Base-by-base conservation (phyloP, 768 basidiomycete species). In the Mrakia gelida region DNA sequence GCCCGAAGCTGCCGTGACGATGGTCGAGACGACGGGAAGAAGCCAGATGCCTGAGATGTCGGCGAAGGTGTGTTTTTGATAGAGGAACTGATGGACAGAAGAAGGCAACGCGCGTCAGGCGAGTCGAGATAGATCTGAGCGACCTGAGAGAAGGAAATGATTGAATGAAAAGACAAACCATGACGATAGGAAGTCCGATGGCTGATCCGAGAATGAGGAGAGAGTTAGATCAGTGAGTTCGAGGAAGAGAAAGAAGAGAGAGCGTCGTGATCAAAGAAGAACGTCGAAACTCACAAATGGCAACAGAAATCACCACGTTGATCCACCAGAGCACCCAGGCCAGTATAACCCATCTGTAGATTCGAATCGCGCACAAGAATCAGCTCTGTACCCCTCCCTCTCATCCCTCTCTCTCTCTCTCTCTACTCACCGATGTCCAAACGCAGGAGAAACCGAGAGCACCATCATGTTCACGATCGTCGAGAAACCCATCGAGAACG, bases 11-110 rank as follows among this genome's bases (percentile, higher is more conserved):
- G 91, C 87, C 1, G 88, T 89, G 81, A 93, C 92, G 67, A 91
- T 88, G 26, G 91, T 86, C 0, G 92, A 89, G 5, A 93, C 90
- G 18, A 92, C 88, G 0, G 92, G 92, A 45, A 93, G 89, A 11
- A 92, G 85, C 92, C 92, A 93, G 32, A 86, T 83, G 32, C 90
- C 84, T 0, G 89, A 89, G 87, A 92, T 88, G 2, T 84, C 82
- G 62, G 87, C 85, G 7, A 90, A 68, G 0, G 88, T 84, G 81
- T 92, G 90, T 9, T 85, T 84, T 28, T 92, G 90, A 26, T 88
- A 81, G 59, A 86, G 82, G 84, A 88, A 83, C 89, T 41, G 49
- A 59, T 32, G 38, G 41, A 43, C 23, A 68, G 76, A 26, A 62
- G n/a, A 34, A 75, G 71, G 41, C 6, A 43, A 43, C 41, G 41